Conservation (phyloP, 345 rosid species). For the Populus tremula region DNA sequence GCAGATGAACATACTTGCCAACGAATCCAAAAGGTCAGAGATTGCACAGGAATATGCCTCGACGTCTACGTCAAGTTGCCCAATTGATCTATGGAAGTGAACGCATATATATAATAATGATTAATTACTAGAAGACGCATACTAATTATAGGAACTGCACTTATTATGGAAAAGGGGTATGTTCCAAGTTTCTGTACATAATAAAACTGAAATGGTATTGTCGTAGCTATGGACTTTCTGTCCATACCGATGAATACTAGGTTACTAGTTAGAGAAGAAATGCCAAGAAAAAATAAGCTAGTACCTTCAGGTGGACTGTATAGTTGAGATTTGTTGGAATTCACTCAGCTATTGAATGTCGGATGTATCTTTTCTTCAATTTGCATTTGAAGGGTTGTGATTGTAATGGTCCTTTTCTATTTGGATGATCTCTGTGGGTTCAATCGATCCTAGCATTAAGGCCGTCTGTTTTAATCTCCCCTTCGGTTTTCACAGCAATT, state of each 20-base stretch:
- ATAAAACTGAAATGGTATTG: slow-evolving; percentile 49
- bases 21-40: slow-evolving; percentile 50
- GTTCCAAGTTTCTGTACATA: slow-evolving; percentile 55
- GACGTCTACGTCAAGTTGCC: slow-evolving; percentile 67
- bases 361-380: slow-evolving; percentile 28
- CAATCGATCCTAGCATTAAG: not conserved
- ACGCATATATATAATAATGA: slow-evolving; percentile 25
- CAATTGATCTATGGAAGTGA: slow-evolving; percentile 89
- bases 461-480: not conserved
- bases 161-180: slow-evolving; percentile 15
- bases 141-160: slow-evolving; percentile 52
- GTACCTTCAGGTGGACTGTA: slow-evolving; percentile 20
- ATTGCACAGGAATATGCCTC: slow-evolving; percentile 56
- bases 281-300: slow-evolving; percentile 29
- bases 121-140: slow-evolving; percentile 18
- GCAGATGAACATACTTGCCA: slow-evolving; percentile 34
- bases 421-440: not conserved
- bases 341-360: slow-evolving; percentile 24
- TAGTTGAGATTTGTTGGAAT: slow-evolving; percentile 29
- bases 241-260: slow-evolving; percentile 23
- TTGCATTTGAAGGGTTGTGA: slow-evolving; percentile 22
- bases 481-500: not conserved
- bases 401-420: slow-evolving; percentile 5
- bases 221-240: slow-evolving; percentile 26
- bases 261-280: slow-evolving; percentile 20